Evolutionary conservation across 768 basidiomycete genomes (phyloP).

Genomic region (Cubamyces lactineus): DNA sequence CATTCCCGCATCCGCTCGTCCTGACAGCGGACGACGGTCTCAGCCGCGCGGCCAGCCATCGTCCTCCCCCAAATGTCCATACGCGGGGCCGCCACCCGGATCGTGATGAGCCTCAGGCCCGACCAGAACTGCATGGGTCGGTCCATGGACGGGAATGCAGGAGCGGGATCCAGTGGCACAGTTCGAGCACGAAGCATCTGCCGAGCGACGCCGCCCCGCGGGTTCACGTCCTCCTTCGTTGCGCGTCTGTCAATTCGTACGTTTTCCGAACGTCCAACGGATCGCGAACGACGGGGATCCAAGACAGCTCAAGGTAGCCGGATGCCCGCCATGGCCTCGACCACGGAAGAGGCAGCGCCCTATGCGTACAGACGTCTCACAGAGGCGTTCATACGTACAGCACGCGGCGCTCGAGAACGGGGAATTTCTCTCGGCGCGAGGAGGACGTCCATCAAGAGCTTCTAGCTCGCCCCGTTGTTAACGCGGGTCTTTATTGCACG

Average conservation of each 20-base stretch:
- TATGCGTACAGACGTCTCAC: constrained; percentile 7
- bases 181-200: not conserved
- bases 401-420: constrained; percentile 7
- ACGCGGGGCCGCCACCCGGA: constrained; percentile 1
- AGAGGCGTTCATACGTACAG: constrained; percentile 20
- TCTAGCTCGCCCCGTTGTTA: constrained; percentile 25
- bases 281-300: not conserved
- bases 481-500: constrained; percentile 19
- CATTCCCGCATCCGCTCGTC: not conserved
- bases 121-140: not conserved
- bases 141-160: not conserved
- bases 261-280: not conserved
- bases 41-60: not conserved
- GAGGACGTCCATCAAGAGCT: constrained; percentile 24
- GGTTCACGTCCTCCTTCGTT: constrained; percentile 4
- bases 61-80: not conserved
- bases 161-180: not conserved
- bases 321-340: not conserved
- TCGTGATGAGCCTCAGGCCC: not conserved
- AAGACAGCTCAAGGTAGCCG: constrained; percentile 5
- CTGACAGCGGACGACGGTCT: constrained; percentile 8
- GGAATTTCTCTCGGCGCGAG: constrained; percentile 20
- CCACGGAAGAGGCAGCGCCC: constrained; percentile 8
- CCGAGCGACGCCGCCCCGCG: not conserved
- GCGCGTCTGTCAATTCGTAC: constrained; percentile 6